Conservation (phyloP, 345 rosid species). For the Murraya paniculata region DNA sequence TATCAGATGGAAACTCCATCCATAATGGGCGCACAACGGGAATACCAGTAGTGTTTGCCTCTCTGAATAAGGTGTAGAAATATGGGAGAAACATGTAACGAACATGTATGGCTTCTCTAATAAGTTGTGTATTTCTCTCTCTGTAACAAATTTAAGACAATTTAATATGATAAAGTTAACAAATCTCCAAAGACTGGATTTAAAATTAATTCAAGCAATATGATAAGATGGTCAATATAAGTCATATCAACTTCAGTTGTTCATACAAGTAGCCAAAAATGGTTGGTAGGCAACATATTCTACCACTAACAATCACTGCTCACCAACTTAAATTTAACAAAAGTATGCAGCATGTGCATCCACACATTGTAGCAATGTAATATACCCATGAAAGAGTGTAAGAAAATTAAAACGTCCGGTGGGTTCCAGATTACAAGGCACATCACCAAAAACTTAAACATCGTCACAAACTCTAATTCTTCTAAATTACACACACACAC, state of each 20-base stretch:
- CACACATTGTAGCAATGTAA: background rate
- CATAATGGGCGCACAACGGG: slow-evolving; percentile 90
- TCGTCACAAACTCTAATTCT: background rate
- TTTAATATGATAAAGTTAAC: background rate
- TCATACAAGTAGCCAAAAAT: background rate
- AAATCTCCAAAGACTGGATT: background rate
- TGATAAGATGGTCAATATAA: background rate
- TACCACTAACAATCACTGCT: background rate
- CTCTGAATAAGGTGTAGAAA: slow-evolving; percentile 93
- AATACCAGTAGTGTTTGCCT: slow-evolving; percentile 82
- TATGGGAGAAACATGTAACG: slow-evolving; percentile 91
- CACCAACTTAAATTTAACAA: background rate
- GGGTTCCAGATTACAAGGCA: background rate
- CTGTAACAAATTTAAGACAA: slow-evolving; percentile 41
- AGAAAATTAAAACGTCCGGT: background rate
- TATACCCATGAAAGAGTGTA: background rate
- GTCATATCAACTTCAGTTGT: background rate
- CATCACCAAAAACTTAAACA: background rate
- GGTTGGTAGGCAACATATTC: background rate
- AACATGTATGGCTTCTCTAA: slow-evolving; percentile 82
- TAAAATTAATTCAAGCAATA: background rate
- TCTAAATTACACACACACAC: background rate
- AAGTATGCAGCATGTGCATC: background rate
- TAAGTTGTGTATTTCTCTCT: slow-evolving; percentile 74
- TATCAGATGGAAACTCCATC: slow-evolving; percentile 99